Conservation (phyloP, 495 filamentous ascomycete species). For the Neurospora sp. region DNA sequence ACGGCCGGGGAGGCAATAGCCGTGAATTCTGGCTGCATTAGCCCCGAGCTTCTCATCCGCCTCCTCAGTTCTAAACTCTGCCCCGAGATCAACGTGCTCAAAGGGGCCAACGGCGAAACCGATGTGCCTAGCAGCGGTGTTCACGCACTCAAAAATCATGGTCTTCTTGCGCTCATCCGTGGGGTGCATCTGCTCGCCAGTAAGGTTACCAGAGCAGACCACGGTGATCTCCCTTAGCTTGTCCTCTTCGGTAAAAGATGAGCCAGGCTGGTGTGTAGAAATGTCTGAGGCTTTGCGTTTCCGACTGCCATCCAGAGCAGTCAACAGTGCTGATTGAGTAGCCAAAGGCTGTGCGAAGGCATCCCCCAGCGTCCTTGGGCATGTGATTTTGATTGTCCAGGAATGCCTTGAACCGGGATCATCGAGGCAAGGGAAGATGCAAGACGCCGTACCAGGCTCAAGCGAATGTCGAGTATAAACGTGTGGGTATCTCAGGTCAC, state of each 20-base stretch:
- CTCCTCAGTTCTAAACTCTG: conserved; percentile 78
- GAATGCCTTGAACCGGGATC: conserved; percentile 64
- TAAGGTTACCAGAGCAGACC: conserved; percentile 78
- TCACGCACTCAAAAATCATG: conserved; percentile 63
- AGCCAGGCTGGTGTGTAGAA: background rate
- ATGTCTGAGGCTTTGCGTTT: conserved; percentile 19
- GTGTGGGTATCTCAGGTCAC: conserved; percentile 76
- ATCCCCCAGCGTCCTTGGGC: conserved; percentile 74
- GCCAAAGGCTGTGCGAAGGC: conserved; percentile 45
- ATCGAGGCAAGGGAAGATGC: conserved; percentile 87
- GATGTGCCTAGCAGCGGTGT: conserved; percentile 71
- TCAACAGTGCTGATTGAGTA: conserved; percentile 14
- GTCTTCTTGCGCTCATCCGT: conserved; percentile 69
- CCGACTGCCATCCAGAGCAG: conserved; percentile 7
- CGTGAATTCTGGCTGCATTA: conserved; percentile 74
- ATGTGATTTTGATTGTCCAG: conserved; percentile 83
- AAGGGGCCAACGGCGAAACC: conserved; percentile 92
- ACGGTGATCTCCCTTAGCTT: conserved; percentile 78
- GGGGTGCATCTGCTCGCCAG: conserved; percentile 66
- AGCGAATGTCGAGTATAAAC: conserved; percentile 76
- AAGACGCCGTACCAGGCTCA: conserved; percentile 67
- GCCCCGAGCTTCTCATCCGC: conserved; percentile 81
- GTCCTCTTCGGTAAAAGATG: conserved; percentile 52
- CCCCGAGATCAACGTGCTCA: conserved; percentile 73
- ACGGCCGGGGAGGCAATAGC: conserved; percentile 79